A percentile compares a stretch with the other conserved stretches of the same genome.
Conservation (phyloP, 225 moss, liverwort and hornwort species). For the Sphagnum contortum region DNA sequence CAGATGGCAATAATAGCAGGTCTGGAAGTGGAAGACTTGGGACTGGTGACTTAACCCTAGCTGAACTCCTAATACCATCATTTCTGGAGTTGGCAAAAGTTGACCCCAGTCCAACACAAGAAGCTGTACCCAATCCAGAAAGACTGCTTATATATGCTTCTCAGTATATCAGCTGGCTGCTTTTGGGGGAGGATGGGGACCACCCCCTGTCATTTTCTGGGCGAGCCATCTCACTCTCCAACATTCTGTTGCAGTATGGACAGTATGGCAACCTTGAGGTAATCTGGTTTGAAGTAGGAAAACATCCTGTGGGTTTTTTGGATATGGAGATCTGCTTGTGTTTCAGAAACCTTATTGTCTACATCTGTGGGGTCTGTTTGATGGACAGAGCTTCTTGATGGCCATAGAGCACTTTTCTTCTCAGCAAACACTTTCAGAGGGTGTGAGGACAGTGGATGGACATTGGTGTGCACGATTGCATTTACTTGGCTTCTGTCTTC, state of each 20-base stretch:
- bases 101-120: conserved; percentile 26
- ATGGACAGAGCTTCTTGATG: conserved; percentile 47
- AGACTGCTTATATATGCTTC: conserved; percentile 45
- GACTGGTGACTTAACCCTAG: conserved; percentile 67
- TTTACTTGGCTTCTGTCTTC: conserved; percentile 79
- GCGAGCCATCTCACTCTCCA: conserved; percentile 80
- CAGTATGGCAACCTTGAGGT: conserved; percentile 91
- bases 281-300: background rate
- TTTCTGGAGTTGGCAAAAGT: conserved; percentile 42
- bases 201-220: conserved; percentile 55
- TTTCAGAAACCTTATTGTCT: too few species aligned
- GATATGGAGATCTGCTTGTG: background rate
- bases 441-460: conserved; percentile 60
- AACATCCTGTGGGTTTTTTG: background rate
- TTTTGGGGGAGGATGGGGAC: conserved; percentile 55
- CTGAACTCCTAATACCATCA: conserved; percentile 73
- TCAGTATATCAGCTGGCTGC: conserved; percentile 75
- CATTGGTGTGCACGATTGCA: conserved; percentile 94
- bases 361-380: background rate
- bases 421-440: conserved; percentile 72
- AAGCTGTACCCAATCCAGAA: conserved; percentile 60
- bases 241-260: conserved; percentile 77
- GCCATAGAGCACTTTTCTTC: conserved; percentile 71
- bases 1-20: conserved; percentile 49
- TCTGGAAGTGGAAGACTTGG: conserved; percentile 49